phyloP scores from a whole-genome alignment of 163 green algal species.

The Prototheca cutis region DNA sequence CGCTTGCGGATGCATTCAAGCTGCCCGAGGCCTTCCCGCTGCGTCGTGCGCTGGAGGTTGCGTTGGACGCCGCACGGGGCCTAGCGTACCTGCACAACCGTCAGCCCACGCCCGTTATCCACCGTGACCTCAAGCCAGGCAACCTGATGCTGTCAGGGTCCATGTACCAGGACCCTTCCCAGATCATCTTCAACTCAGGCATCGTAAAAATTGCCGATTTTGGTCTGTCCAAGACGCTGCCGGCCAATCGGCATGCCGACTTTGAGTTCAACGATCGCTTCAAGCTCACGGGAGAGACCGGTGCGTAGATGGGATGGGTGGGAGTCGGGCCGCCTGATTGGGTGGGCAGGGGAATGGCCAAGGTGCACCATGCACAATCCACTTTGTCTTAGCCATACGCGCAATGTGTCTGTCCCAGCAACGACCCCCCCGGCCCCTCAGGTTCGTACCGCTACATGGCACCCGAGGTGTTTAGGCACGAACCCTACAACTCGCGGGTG shows the following conservation, averaged over 20 bases:
- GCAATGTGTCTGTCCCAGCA: background rate
- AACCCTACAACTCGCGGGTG: slow-evolving; percentile 81
- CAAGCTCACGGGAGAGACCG: slow-evolving; percentile 74
- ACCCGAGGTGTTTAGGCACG: slow-evolving; percentile 81
- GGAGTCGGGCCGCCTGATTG: too few species aligned
- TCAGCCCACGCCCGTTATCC: slow-evolving; percentile 56
- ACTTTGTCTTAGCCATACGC: too few species aligned
- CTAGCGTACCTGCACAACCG: slow-evolving; percentile 85
- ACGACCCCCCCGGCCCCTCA: background rate
- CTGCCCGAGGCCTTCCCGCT: slow-evolving; percentile 43
- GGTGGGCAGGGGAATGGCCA: too few species aligned
- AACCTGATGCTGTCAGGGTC: slow-evolving; percentile 85
- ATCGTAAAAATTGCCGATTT: slow-evolving; percentile 81
- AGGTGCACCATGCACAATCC: too few species aligned
- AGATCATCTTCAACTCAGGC: slow-evolving; percentile 52
- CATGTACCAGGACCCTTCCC: slow-evolving; percentile 37
- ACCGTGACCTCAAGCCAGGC: slow-evolving; percentile 84
- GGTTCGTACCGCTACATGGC: slow-evolving; percentile 70
- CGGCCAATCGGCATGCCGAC: slow-evolving; percentile 49
- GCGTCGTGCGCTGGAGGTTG: slow-evolving; percentile 67
- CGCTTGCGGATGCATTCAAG: slow-evolving; percentile 66
- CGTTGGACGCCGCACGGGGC: slow-evolving; percentile 73
- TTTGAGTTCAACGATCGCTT: slow-evolving; percentile 40
- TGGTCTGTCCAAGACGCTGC: slow-evolving; percentile 73
- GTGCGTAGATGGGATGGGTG: slow-evolving; percentile 29